Percentiles rank a stretch among this genome's conserved stretches.
Evolutionary conservation across 768 basidiomycete species (phyloP).

Genomic region (Galerina marginata): DNA sequence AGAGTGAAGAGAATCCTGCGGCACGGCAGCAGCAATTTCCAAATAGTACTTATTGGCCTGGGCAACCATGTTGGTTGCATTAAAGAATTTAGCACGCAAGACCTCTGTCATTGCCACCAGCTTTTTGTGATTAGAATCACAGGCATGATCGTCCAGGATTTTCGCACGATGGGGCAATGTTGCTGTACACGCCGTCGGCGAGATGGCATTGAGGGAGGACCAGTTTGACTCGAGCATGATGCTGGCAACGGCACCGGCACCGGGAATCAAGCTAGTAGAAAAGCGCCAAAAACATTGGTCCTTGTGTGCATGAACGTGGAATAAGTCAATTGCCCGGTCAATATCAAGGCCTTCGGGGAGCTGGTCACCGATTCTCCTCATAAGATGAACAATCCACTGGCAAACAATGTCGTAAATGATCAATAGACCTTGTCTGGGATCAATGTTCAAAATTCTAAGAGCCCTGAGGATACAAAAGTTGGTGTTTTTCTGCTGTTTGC

Average conservation of each 20-base stretch:
- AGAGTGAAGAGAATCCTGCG: too few relatives aligned
- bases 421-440: slow-evolving; percentile 13
- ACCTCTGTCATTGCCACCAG: slow-evolving; percentile 14
- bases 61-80: neutral
- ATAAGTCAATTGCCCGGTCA: slow-evolving; percentile 25
- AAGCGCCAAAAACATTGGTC: slow-evolving; percentile 31
- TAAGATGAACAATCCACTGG: slow-evolving; percentile 19
- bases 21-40: neutral
- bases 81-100: neutral
- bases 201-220: slow-evolving; percentile 23
- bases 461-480: slow-evolving; percentile 21
- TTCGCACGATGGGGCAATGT: slow-evolving; percentile 20
- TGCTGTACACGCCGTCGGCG: slow-evolving; percentile 13
- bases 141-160: slow-evolving; percentile 30
- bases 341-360: slow-evolving; percentile 10
- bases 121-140: slow-evolving; percentile 31
- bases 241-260: slow-evolving; percentile 9
- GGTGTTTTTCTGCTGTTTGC: slow-evolving; percentile 30
- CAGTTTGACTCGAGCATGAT: slow-evolving; percentile 28
- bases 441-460: slow-evolving; percentile 9
- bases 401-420: slow-evolving; percentile 23
- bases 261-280: slow-evolving; percentile 22
- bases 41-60: neutral
- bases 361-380: slow-evolving; percentile 4
- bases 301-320: slow-evolving; percentile 33